Percentiles rank a stretch among this genome's conserved stretches.
Evolutionary conservation across 2,329 filamentous ascomycete genomes (phyloP).

Genomic region (Paraphaeosphaeria sporulosa): DNA sequence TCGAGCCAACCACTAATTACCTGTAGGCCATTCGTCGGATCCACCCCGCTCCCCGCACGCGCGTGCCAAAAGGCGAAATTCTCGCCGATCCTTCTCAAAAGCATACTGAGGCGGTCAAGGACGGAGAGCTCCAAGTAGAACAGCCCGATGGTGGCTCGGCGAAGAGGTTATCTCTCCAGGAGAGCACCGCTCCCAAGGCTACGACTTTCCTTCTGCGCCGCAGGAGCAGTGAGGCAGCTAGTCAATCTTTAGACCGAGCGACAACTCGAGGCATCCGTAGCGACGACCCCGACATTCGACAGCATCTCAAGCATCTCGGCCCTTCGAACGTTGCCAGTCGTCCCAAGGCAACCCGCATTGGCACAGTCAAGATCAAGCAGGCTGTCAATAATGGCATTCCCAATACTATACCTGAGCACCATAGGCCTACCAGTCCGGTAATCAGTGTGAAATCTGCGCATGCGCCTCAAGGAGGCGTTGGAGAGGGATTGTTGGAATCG

Average conservation of each 20-base stretch:
- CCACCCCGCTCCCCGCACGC: constrained; percentile 80
- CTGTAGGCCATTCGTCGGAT: constrained; percentile 80
- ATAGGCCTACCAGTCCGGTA: constrained; percentile 34
- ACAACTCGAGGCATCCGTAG: constrained; percentile 55
- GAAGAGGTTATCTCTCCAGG: constrained; percentile 43
- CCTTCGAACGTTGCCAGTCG: constrained; percentile 69
- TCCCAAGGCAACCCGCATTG: constrained; percentile 67
- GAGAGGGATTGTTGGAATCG: constrained; percentile 61
- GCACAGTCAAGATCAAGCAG: constrained; percentile 71
- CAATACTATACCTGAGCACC: constrained; percentile 53
- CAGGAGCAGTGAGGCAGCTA: constrained; percentile 52
- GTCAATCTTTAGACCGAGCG: constrained; percentile 24
- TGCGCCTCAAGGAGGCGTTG: constrained; percentile 60
- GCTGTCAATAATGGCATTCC: constrained; percentile 54
- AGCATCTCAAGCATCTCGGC: constrained; percentile 69
- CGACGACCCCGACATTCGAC: constrained; percentile 62
- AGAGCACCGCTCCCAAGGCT: constrained; percentile 40
- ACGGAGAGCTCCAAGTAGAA: constrained; percentile 28
- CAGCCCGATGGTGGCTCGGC: constrained; percentile 18
- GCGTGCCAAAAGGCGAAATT: constrained; percentile 66
- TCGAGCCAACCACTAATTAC: constrained; percentile 1
- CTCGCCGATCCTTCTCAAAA: constrained; percentile 52
- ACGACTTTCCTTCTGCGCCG: constrained; percentile 56
- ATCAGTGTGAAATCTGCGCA: constrained; percentile 31
- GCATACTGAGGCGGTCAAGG: constrained; percentile 33